phyloP scores from a whole-genome alignment of 345 rosid species.

The Eutrema yunnanense region DNA sequence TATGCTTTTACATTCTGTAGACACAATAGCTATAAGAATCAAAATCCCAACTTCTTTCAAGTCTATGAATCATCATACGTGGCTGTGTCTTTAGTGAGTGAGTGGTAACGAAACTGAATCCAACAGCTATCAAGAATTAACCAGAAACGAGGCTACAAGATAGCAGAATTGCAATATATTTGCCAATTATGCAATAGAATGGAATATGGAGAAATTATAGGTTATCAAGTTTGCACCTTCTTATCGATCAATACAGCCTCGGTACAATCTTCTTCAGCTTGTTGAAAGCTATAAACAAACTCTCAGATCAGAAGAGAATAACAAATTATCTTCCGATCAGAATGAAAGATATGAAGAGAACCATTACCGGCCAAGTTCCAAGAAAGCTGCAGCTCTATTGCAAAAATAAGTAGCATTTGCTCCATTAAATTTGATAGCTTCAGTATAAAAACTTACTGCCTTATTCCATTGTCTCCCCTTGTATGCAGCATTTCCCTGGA shows the following conservation, averaged over 20 bases:
- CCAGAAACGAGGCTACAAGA: not conserved
- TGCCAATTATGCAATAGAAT: not conserved
- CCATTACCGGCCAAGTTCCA: constrained; percentile 67
- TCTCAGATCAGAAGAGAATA: constrained; percentile 9
- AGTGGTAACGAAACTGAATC: not conserved
- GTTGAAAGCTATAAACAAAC: constrained; percentile 54
- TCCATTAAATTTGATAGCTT: constrained; percentile 81
- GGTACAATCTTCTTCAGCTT: constrained; percentile 88
- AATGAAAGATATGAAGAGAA: not conserved
- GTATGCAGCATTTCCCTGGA: constrained; percentile 89
- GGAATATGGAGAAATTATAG: not conserved
- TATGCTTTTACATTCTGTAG: constrained; percentile 89
- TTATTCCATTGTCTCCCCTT: constrained; percentile 81
- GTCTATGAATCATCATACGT: not conserved
- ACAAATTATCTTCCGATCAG: constrained; percentile 2
- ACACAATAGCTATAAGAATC: constrained; percentile 5
- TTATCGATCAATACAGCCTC: constrained; percentile 74
- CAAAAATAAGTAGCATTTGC: constrained; percentile 62
- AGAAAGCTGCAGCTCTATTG: constrained; percentile 88
- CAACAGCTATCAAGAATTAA: not conserved
- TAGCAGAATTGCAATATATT: too few species aligned
- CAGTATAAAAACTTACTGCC: constrained; percentile 70
- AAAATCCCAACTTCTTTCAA: not conserved
- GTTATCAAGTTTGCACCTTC: constrained; percentile 44
- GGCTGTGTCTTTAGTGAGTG: not conserved